Conservation (phyloP, 2,329 filamentous ascomycete genomes). For the Sporothrix pseudoabietina region DNA sequence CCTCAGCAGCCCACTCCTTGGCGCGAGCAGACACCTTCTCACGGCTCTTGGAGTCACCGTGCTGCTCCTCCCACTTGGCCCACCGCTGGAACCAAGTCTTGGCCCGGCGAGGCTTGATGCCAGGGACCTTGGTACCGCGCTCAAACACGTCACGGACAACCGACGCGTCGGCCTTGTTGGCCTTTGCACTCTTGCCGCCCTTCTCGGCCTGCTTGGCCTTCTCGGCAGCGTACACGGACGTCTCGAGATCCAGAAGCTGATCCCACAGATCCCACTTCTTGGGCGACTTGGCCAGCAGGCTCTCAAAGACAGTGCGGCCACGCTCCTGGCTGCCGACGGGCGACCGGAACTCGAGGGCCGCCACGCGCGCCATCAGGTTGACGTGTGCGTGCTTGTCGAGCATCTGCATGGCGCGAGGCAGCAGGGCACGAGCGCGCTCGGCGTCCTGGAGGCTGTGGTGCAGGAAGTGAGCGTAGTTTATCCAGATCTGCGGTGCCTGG, state of each 20-base stretch:
- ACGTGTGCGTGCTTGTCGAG: constrained; percentile 69
- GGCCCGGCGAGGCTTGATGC: constrained; percentile 78
- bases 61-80: constrained; percentile 81
- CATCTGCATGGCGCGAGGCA: constrained; percentile 82
- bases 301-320: constrained; percentile 92
- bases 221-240: constrained; percentile 56
- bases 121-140: constrained; percentile 68
- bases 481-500: constrained; percentile 77
- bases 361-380: constrained; percentile 82
- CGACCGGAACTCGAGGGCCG: constrained; percentile 86
- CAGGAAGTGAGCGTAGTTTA: constrained; percentile 93
- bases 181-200: constrained; percentile 47
- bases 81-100: constrained; percentile 90
- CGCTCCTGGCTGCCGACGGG: constrained; percentile 81
- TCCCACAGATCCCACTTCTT: constrained; percentile 94
- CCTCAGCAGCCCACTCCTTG: constrained; percentile 66
- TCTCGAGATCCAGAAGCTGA: constrained; percentile 84
- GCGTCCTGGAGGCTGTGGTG: constrained; percentile 71
- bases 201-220: constrained; percentile 44
- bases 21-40: constrained; percentile 72
- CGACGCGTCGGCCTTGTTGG: constrained; percentile 50
- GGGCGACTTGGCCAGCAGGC: constrained; percentile 77
- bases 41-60: constrained; percentile 68
- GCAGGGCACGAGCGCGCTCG: constrained; percentile 73
- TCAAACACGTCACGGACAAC: constrained; percentile 78